Evolutionary conservation across 1,284 basidiomycete genomes (phyloP).

Genomic region (Termitomyces sp.): DNA sequence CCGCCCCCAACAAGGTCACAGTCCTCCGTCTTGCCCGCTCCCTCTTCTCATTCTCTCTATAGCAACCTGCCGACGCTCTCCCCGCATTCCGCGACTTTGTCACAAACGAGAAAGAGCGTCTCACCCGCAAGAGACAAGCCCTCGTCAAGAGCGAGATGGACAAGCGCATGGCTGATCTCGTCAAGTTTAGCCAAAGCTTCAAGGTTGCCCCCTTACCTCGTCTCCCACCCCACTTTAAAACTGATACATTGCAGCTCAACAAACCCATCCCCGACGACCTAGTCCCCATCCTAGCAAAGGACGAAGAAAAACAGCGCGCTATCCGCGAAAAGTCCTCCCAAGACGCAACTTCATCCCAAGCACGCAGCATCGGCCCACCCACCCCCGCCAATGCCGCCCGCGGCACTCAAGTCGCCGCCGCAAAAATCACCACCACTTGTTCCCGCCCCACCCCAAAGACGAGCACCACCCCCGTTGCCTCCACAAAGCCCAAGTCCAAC

Average conservation of each 20-base stretch:
- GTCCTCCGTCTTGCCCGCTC: slow-evolving; percentile 4
- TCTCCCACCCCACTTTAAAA: too few relatives aligned
- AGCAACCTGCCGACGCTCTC: slow-evolving; percentile 64
- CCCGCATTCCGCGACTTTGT: slow-evolving; percentile 89
- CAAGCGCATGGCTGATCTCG: slow-evolving; percentile 84
- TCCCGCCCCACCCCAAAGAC: slow-evolving; percentile 26
- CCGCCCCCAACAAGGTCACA: slow-evolving; percentile 39
- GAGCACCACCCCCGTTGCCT: slow-evolving; percentile 17
- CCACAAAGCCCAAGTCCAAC: slow-evolving; percentile 28
- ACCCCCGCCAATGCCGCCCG: slow-evolving; percentile 35
- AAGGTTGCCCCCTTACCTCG: slow-evolving; percentile 51
- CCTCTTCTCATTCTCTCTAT: background rate
- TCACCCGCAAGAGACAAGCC: slow-evolving; percentile 88
- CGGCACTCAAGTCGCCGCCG: slow-evolving; percentile 29
- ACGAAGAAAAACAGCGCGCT: slow-evolving; percentile 79
- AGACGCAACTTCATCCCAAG: slow-evolving; percentile 61
- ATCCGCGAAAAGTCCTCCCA: slow-evolving; percentile 74
- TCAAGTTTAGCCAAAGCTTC: slow-evolving; percentile 91
- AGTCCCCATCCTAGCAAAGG: slow-evolving; percentile 87
- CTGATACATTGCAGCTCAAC: slow-evolving; percentile 57
- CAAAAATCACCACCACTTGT: slow-evolving; percentile 25
- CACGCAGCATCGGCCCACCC: slow-evolving; percentile 60
- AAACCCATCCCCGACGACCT: slow-evolving; percentile 93
- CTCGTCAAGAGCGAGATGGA: slow-evolving; percentile 92
- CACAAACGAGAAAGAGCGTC: slow-evolving; percentile 79